A percentile compares a stretch with the other conserved stretches of the same genome.
Conservation (phyloP, 768 basidiomycete species). For the Termitomyces sp. region DNA sequence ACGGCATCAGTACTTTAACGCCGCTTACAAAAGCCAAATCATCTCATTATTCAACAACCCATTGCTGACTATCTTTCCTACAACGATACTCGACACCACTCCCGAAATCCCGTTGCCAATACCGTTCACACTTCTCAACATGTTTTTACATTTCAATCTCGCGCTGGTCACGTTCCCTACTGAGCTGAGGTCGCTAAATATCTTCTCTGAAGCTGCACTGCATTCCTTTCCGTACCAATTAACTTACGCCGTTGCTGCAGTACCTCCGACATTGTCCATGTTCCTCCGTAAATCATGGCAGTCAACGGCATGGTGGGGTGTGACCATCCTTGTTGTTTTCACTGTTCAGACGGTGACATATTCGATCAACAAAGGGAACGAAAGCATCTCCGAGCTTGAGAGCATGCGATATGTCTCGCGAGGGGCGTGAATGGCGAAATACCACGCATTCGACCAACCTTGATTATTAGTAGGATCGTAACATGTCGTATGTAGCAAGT, state of each 20-base stretch:
- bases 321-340: constrained; percentile 39
- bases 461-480: background rate
- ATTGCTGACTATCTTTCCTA: constrained; percentile 41
- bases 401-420: constrained; percentile 50
- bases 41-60: constrained; percentile 48
- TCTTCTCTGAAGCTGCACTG: constrained; percentile 18
- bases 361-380: constrained; percentile 41
- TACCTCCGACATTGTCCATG: constrained; percentile 47
- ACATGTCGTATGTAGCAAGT: background rate
- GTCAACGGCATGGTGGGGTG: constrained; percentile 50
- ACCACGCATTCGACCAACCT: background rate
- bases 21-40: constrained; percentile 38
- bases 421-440: constrained; percentile 34
- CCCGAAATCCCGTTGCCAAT: constrained; percentile 42
- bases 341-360: constrained; percentile 43
- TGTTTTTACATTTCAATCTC: constrained; percentile 51
- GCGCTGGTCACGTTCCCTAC: constrained; percentile 38
- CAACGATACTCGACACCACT: constrained; percentile 14
- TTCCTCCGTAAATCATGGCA: constrained; percentile 51
- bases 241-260: constrained; percentile 35
- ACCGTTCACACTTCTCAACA: constrained; percentile 44
- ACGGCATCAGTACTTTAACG: background rate
- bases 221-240: constrained; percentile 28
- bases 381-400: constrained; percentile 49
- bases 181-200: constrained; percentile 31